A percentile compares a stretch with the other conserved stretches of the same genome.
phyloP scores from a whole-genome alignment of 1,139 yeast species.

The Pichia sp. region DNA sequence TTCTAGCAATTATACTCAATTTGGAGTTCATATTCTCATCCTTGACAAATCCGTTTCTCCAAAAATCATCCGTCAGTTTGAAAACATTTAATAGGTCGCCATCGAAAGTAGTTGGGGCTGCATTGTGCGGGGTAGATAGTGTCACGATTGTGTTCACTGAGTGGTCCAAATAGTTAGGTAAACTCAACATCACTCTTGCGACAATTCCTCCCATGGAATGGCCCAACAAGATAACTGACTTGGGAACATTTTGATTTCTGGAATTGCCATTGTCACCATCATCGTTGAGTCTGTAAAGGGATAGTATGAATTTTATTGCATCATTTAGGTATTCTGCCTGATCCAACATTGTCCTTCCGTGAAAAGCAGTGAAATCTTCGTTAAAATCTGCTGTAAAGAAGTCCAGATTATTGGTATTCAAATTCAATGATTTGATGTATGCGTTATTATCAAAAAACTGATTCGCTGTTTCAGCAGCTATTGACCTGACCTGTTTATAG shows the following conservation, averaged over 20 bases:
- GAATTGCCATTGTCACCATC: conserved; percentile 26
- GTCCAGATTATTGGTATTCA: conserved; percentile 50
- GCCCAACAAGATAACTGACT: conserved; percentile 74
- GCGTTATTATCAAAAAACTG: conserved; percentile 39
- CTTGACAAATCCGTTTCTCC: conserved; percentile 57
- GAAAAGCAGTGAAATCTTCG: conserved; percentile 95
- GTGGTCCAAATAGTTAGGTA: conserved; percentile 66
- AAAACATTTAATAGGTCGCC: conserved; percentile 77
- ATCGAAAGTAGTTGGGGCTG: conserved; percentile 94
- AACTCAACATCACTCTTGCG: conserved; percentile 70
- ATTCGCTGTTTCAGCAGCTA: conserved; percentile 75
- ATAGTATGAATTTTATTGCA: conserved; percentile 71
- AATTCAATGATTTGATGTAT: conserved; percentile 14
- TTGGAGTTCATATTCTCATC: conserved; percentile 19
- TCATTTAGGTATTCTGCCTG: conserved; percentile 93
- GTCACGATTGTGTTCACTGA: conserved; percentile 85
- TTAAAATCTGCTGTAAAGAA: conserved; percentile 90
- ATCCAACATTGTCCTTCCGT: conserved; percentile 87
- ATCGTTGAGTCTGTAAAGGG: conserved; percentile 44
- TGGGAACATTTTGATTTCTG: conserved; percentile 44
- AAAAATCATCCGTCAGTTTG: conserved; percentile 68
- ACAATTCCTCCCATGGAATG: conserved; percentile 99
- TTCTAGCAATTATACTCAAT: conserved; percentile 34
- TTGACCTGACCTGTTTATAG: conserved; percentile 79
- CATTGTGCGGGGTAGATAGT: conserved; percentile 87